A percentile compares a stretch with the other conserved stretches of the same genome.
phyloP scores from a whole-genome alignment of 495 filamentous ascomycete species.

The Xylaria flabelliformis region DNA sequence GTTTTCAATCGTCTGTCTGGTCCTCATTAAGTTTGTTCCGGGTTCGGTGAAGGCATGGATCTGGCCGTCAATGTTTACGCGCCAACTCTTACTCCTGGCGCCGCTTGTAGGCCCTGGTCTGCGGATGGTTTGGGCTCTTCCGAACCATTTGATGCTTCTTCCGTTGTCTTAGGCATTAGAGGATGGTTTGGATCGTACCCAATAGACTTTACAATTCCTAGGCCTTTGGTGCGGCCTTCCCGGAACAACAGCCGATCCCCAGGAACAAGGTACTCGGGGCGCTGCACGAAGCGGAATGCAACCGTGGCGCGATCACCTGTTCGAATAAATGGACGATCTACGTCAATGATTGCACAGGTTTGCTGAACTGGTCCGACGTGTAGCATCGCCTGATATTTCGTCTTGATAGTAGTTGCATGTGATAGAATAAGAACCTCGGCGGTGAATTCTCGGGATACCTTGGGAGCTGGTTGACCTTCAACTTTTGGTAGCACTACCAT shows the following conservation, averaged over 20 bases:
- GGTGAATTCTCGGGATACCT: constrained; percentile 90
- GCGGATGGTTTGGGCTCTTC: constrained; percentile 28
- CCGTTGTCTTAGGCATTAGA: constrained; percentile 38
- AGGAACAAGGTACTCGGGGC: constrained; percentile 90
- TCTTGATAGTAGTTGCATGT: constrained; percentile 98
- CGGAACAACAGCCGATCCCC: constrained; percentile 93
- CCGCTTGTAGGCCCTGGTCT: constrained; percentile 25
- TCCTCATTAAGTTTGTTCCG: not conserved
- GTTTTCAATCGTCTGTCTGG: not conserved
- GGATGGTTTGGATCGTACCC: constrained; percentile 75
- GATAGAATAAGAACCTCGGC: constrained; percentile 95
- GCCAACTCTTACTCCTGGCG: constrained; percentile 18
- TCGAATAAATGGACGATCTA: constrained; percentile 93
- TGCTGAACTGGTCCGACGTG: constrained; percentile 96
- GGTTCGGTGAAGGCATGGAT: not conserved
- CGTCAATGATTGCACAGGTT: constrained; percentile 96
- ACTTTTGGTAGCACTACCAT: constrained; percentile 95
- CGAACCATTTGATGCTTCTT: constrained; percentile 29
- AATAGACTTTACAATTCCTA: constrained; percentile 91
- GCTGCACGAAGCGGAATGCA: constrained; percentile 92
- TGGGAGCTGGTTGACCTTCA: constrained; percentile 69
- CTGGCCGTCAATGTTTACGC: not conserved
- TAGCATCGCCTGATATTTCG: constrained; percentile 97
- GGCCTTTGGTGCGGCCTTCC: constrained; percentile 92
- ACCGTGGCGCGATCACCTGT: constrained; percentile 92